Evolutionary conservation across 2,329 filamentous ascomycete species (phyloP).

Genomic region (Ceratocystis ficicola): DNA sequence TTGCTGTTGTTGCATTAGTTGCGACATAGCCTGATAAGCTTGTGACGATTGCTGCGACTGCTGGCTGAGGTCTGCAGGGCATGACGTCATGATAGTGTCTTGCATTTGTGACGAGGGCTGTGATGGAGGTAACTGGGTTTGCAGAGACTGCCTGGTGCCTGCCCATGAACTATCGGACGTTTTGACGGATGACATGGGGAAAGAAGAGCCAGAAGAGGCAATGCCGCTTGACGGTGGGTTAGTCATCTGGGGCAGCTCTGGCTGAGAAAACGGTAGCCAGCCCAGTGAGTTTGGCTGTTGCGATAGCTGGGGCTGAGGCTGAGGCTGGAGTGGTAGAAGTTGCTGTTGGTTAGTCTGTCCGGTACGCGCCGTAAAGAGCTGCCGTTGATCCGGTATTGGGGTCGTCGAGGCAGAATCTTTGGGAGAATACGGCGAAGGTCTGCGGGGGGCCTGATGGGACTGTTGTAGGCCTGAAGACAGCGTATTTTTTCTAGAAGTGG

Average conservation of each 20-base stretch:
- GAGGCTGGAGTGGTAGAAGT: background rate
- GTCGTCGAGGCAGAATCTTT: background rate
- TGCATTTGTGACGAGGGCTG: background rate
- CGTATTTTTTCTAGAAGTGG: background rate
- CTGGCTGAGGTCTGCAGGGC: background rate
- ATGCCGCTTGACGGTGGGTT: background rate
- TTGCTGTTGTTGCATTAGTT: slow-evolving; percentile 4
- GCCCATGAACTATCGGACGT: background rate
- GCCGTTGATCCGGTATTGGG: background rate
- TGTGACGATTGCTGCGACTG: slow-evolving; percentile 21
- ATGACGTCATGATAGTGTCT: background rate
- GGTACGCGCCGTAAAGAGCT: background rate
- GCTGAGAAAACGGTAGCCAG: slow-evolving; percentile 12
- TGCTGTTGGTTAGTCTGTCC: background rate
- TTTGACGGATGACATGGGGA: slow-evolving; percentile 4
- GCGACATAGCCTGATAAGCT: background rate
- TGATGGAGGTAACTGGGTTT: background rate
- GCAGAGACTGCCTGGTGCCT: background rate
- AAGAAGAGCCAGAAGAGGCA: background rate
- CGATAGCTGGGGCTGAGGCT: background rate
- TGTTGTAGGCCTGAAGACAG: background rate
- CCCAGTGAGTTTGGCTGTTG: background rate
- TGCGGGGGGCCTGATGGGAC: background rate
- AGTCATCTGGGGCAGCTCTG: background rate
- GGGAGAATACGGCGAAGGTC: background rate